phyloP scores from a whole-genome alignment of 2,329 filamentous ascomycete genomes.

The Raffaelea arxii region DNA sequence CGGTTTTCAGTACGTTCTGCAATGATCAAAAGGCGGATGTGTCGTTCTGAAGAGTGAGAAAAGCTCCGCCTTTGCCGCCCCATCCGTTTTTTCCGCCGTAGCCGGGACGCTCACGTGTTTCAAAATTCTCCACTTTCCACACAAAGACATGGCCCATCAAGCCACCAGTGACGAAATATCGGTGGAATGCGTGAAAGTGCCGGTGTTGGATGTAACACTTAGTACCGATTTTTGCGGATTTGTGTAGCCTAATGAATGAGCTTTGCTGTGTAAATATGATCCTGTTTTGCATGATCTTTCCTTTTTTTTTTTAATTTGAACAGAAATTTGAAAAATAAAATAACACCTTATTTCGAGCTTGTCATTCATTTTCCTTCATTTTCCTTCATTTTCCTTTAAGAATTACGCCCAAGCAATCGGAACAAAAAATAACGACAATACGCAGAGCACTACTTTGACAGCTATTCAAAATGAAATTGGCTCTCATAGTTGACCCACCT shows the following conservation, averaged over 20 bases:
- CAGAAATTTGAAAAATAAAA: no score
- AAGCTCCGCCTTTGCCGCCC: not conserved
- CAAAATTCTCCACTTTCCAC: no score
- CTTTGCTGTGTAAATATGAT: no score
- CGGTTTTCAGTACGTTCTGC: not conserved
- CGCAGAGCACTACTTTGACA: not conserved
- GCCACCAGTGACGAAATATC: no score
- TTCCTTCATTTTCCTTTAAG: not conserved
- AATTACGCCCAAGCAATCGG: not conserved
- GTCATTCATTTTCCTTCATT: not conserved
- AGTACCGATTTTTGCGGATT: no score
- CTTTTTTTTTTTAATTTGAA: no score
- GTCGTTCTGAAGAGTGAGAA: not conserved
- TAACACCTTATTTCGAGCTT: not conserved
- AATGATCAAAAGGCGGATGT: not conserved
- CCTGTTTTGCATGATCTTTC: no score
- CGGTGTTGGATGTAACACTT: no score
- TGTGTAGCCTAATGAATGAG: no score
- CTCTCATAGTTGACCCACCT: not conserved
- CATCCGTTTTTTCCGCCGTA: not conserved
- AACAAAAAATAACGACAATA: not conserved
- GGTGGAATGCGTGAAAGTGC: no score
- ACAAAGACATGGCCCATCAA: no score
- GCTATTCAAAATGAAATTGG: no score
- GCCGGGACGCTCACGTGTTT: not conserved